Conservation (phyloP, 768 basidiomycete species). For the Infundibulicybe gibba region DNA sequence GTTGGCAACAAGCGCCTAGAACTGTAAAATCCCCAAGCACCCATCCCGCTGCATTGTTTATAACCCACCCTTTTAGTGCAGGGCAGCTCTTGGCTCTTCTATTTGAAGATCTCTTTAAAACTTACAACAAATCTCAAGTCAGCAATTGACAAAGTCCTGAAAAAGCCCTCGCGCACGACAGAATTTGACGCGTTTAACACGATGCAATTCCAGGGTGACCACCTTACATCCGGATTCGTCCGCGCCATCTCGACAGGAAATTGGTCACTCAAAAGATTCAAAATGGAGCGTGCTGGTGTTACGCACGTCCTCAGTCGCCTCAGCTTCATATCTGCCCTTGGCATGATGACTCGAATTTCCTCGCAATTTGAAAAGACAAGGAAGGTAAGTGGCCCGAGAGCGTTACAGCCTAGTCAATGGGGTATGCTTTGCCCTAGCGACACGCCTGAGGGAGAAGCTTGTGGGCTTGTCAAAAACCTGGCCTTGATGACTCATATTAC, state of each 20-base stretch:
- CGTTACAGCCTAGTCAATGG: slow-evolving; percentile 98
- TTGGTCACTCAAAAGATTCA: slow-evolving; percentile 98
- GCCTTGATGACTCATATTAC: slow-evolving; percentile 99
- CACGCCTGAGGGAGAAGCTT: slow-evolving; percentile 99
- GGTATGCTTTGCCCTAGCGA: slow-evolving; percentile 98
- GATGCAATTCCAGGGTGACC: slow-evolving; percentile 95
- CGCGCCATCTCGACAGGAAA: slow-evolving; percentile 98
- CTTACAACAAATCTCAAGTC: slow-evolving; percentile 95
- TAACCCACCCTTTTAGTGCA: slow-evolving; percentile 51
- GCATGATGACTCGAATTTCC: slow-evolving; percentile 99
- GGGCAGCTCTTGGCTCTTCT: slow-evolving; percentile 93
- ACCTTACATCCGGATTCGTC: slow-evolving; percentile 92
- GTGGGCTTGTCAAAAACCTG: slow-evolving; percentile 96
- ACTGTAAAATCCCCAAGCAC: slow-evolving; percentile 57
- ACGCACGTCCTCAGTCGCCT: slow-evolving; percentile 96
- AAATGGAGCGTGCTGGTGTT: slow-evolving; percentile 98
- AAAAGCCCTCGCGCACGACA: slow-evolving; percentile 90
- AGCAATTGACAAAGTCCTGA: slow-evolving; percentile 94
- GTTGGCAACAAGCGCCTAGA: slow-evolving; percentile 99
- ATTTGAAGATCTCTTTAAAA: slow-evolving; percentile 99
- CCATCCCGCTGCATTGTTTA: slow-evolving; percentile 4
- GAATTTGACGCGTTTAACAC: slow-evolving; percentile 95
- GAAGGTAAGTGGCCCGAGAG: slow-evolving; percentile 96
- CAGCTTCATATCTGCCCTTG: slow-evolving; percentile 94
- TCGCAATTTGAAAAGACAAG: slow-evolving; percentile 99